phyloP scores from a whole-genome alignment of 2,329 filamentous ascomycete genomes.

The Neofusicoccum ribis region DNA sequence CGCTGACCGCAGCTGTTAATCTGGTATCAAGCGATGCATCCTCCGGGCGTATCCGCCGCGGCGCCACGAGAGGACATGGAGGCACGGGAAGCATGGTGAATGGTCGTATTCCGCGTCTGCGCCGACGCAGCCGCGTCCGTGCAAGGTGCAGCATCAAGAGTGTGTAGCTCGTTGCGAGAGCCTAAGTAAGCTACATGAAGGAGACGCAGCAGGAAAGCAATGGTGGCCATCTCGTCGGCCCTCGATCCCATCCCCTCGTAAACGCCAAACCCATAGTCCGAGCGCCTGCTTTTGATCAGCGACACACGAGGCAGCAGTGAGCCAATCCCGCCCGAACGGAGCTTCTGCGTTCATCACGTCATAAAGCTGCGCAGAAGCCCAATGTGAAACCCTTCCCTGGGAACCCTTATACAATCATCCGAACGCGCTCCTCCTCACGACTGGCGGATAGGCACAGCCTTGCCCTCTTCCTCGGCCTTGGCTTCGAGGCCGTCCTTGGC shows the following conservation, averaged over 20 bases:
- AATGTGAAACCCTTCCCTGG: slow-evolving; percentile 10
- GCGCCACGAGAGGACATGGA: not conserved
- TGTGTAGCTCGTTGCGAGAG: slow-evolving; percentile 15
- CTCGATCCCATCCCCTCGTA: slow-evolving; percentile 11
- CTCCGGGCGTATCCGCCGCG: not conserved
- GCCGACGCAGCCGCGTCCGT: not conserved
- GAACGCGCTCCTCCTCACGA: slow-evolving; percentile 5
- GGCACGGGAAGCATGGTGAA: not conserved
- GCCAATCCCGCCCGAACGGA: slow-evolving; percentile 7
- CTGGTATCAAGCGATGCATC: not conserved
- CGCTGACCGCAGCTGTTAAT: not conserved
- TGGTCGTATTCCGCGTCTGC: not conserved
- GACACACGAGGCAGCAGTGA: slow-evolving; percentile 10
- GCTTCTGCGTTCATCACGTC: slow-evolving; percentile 16
- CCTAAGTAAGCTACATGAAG: slow-evolving; percentile 19
- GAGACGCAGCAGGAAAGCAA: slow-evolving; percentile 14
- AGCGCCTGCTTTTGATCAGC: slow-evolving; percentile 20
- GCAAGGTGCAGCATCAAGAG: slow-evolving; percentile 3
- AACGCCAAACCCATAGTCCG: slow-evolving; percentile 19
- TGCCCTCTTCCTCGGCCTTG: slow-evolving; percentile 26
- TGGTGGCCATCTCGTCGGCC: slow-evolving; percentile 4
- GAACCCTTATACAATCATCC: slow-evolving; percentile 4
- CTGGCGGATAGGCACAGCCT: slow-evolving; percentile 19
- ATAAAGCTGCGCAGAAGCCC: slow-evolving; percentile 16
- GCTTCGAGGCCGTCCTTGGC: slow-evolving; percentile 40